A percentile compares a stretch with the other conserved stretches of the same genome.
Evolutionary conservation across 2,329 filamentous ascomycete genomes (phyloP).

Genomic region (Alternaria ethzedia): DNA sequence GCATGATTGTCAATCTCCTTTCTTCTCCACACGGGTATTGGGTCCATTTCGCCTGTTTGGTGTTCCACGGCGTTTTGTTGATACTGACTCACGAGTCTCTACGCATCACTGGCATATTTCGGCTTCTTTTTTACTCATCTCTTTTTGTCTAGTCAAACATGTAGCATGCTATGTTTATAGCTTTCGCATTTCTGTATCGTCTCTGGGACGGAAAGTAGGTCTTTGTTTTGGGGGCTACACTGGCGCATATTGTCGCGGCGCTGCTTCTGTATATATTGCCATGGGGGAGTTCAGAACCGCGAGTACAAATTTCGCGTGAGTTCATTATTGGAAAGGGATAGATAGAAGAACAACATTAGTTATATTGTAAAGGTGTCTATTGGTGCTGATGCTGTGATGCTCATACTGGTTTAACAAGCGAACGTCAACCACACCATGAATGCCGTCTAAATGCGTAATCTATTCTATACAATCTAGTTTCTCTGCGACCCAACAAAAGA

Average conservation of each 20-base stretch:
- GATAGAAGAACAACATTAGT: conserved; percentile 7
- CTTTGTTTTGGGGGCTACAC: conserved; percentile 6
- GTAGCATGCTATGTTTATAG: conserved; percentile 7
- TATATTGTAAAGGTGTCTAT: neutral
- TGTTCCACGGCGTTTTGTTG: conserved; percentile 10
- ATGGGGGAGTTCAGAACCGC: conserved; percentile 9
- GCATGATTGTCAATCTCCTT: neutral
- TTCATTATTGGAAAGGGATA: conserved; percentile 6
- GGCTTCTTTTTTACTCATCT: conserved; percentile 6
- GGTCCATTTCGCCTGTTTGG: conserved; percentile 7
- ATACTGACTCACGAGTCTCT: conserved; percentile 9
- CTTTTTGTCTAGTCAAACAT: conserved; percentile 8
- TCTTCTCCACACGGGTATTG: conserved; percentile 1
- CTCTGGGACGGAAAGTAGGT: conserved; percentile 7
- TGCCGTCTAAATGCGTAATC: neutral
- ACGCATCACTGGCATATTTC: conserved; percentile 18
- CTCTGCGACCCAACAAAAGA: neutral
- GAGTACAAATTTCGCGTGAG: conserved; percentile 9
- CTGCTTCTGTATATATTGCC: conserved; percentile 11
- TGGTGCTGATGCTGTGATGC: too few species aligned
- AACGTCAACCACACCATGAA: neutral
- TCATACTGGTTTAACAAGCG: neutral
- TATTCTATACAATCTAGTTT: neutral
- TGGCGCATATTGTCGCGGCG: conserved; percentile 3
- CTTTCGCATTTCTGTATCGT: neutral